phyloP scores from a whole-genome alignment of 2,329 filamentous ascomycete genomes.

The Ophiostoma sp. region DNA sequence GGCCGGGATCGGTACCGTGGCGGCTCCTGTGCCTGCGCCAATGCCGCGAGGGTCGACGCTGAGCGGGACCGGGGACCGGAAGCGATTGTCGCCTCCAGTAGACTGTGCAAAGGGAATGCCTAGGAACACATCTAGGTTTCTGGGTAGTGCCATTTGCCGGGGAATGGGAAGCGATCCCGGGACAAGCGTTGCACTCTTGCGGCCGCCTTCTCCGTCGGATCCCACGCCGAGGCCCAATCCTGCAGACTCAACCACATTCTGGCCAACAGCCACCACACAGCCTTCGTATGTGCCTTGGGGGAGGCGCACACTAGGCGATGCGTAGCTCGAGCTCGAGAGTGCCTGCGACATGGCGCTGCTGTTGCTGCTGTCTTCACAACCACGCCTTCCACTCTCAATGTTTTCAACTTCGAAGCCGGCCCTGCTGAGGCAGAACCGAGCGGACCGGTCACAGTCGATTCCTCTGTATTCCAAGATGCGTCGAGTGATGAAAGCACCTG shows the following conservation, averaged over 20 bases:
- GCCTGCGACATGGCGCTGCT: neutral
- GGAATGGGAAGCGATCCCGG: neutral
- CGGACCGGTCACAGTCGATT: neutral
- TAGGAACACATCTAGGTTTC: constrained; percentile 43
- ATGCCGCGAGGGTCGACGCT: constrained; percentile 17
- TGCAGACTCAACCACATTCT: constrained; percentile 18
- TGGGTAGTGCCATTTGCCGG: constrained; percentile 21
- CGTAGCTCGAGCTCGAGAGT: neutral
- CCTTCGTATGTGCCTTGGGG: constrained; percentile 41
- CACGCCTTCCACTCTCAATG: neutral
- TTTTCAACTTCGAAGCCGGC: neutral
- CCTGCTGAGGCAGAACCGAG: neutral
- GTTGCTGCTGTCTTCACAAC: neutral
- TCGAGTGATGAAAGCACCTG: neutral
- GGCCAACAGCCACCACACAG: constrained; percentile 17
- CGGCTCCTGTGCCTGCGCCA: neutral
- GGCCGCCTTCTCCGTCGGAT: neutral
- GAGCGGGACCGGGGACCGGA: constrained; percentile 38
- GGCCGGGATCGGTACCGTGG: constrained; percentile 11
- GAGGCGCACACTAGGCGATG: constrained; percentile 29
- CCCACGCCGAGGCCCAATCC: constrained; percentile 19
- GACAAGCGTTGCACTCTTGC: neutral
- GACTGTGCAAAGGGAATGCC: constrained; percentile 46
- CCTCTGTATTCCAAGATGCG: neutral
- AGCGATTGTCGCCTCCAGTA: constrained; percentile 42